A percentile compares a stretch with the other conserved stretches of the same genome.
These are phyloP conservation scores for Globisporangium ultimum DNA, from an alignment of 352 stramenopile genomes.

Conservation along the genomic window DNA sequence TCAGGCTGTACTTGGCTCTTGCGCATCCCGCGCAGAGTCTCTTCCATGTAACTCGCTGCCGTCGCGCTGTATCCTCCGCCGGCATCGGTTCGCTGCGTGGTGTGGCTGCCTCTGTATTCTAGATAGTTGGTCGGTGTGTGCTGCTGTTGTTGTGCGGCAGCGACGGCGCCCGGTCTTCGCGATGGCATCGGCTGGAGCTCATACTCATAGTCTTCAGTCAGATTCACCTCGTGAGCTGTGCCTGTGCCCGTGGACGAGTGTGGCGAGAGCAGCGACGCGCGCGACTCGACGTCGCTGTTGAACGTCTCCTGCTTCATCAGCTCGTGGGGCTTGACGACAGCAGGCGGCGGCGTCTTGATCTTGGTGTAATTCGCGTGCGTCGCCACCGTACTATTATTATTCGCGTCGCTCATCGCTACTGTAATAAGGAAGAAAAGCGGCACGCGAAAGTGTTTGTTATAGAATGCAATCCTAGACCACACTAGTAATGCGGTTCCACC, in stretches of 20 bases:
- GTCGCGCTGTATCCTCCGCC: slow-evolving; percentile 2
- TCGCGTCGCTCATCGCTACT: too few relatives aligned
- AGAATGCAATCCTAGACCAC: too few relatives aligned
- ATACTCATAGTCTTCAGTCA: slow-evolving; percentile 17
- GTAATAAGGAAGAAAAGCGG: too few relatives aligned
- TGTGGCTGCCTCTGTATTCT: background rate
- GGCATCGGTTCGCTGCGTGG: background rate
- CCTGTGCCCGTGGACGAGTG: slow-evolving; percentile 4
- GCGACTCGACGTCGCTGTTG: slow-evolving; percentile 24
- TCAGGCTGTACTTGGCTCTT: slow-evolving; percentile 10
- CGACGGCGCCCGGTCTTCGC: background rate
- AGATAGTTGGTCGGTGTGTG: slow-evolving; percentile 1
- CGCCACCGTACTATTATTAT: background rate
- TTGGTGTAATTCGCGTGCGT: slow-evolving; percentile 24
- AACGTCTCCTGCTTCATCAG: slow-evolving; percentile 35
- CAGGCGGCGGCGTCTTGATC: slow-evolving; percentile 40
- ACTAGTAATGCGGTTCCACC: too few relatives aligned
- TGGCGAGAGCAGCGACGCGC: slow-evolving; percentile 8
- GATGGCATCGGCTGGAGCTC: slow-evolving; percentile 14
- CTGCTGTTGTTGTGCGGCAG: background rate
- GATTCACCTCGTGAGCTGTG: slow-evolving; percentile 13
- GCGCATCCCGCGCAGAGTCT: slow-evolving; percentile 10
- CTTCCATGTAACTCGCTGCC: slow-evolving; percentile 14
- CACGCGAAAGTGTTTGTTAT: too few relatives aligned
- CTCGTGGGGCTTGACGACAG: slow-evolving; percentile 17